Percentiles rank a stretch among this genome's conserved stretches.
Evolutionary conservation across 176 grass and related monocot species (phyloP).

Genomic region (Ampelocalamus luodianensis): DNA sequence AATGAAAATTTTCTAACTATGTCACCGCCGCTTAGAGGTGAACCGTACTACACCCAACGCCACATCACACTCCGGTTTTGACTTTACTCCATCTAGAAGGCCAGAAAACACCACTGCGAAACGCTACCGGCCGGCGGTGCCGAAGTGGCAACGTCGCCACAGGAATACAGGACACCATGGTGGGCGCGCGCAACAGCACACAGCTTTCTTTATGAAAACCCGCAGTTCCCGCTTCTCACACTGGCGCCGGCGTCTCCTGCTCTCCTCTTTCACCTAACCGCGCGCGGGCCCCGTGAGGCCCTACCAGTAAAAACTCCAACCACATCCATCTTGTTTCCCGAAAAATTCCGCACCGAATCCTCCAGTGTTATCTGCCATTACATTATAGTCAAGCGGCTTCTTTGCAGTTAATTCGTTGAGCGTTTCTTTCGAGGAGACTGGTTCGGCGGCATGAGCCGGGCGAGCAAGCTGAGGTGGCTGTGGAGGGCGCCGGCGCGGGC

Average conservation of each 20-base stretch:
- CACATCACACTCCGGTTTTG: too few relatives aligned
- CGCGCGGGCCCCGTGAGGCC: neutral
- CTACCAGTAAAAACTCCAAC: neutral
- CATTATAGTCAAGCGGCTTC: neutral
- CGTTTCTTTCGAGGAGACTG: neutral
- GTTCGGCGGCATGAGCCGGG: constrained; percentile 19
- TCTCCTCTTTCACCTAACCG: neutral
- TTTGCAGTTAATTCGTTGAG: neutral
- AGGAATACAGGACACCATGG: neutral
- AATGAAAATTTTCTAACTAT: too few relatives aligned
- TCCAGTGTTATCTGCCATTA: neutral
- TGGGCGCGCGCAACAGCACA: constrained; percentile 1
- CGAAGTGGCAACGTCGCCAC: neutral
- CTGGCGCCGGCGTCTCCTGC: neutral
- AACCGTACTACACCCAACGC: too few relatives aligned
- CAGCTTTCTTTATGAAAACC: constrained; percentile 10
- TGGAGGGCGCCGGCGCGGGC: constrained; percentile 52
- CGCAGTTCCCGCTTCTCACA: neutral
- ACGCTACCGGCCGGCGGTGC: neutral
- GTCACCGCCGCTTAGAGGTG: too few relatives aligned
- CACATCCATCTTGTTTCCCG: neutral
- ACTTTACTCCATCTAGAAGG: constrained; percentile 34
- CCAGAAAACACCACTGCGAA: neutral
- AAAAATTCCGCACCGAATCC: neutral
- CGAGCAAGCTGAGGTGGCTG: constrained; percentile 49